Evolutionary conservation across 768 basidiomycete species (phyloP).

Genomic region (Xerocomus potaroensis): DNA sequence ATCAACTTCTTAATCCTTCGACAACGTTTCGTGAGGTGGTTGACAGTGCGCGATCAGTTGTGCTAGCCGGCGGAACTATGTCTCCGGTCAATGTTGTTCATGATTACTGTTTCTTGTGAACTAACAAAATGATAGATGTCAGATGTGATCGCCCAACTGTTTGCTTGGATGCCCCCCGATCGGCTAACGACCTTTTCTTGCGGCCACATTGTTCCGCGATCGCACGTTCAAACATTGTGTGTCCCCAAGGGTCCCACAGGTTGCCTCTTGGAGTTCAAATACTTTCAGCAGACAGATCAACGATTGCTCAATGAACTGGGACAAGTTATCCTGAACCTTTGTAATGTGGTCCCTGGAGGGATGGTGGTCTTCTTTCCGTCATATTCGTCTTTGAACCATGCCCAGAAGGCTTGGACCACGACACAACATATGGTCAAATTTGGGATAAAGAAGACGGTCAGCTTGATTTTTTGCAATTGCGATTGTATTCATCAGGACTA

Average conservation of each 20-base stretch:
- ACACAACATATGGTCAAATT: conserved; percentile 62
- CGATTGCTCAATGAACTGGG: conserved; percentile 77
- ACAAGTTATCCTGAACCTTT: conserved; percentile 75
- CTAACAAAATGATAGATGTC: conserved; percentile 54
- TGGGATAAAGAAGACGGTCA: conserved; percentile 67
- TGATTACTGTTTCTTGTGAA: background rate
- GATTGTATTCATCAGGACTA: too few relatives aligned
- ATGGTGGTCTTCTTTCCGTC: conserved; percentile 95
- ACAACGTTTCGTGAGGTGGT: conserved; percentile 83
- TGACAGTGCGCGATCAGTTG: conserved; percentile 73
- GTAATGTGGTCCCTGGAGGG: conserved; percentile 75
- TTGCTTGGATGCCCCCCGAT: conserved; percentile 56
- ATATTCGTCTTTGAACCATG: conserved; percentile 71
- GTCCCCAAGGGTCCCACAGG: conserved; percentile 74
- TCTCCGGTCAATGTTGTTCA: conserved; percentile 67
- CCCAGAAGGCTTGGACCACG: conserved; percentile 62
- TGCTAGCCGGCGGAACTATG: conserved; percentile 97
- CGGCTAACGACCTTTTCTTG: conserved; percentile 82
- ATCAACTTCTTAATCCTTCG: conserved; percentile 89
- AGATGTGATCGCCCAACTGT: conserved; percentile 81
- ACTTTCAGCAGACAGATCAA: conserved; percentile 62
- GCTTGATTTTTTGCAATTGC: conserved; percentile 13
- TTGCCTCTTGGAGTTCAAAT: conserved; percentile 75
- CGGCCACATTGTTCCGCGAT: conserved; percentile 82
- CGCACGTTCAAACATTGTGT: conserved; percentile 73